These are phyloP conservation scores for Ceratocystis smalleyi DNA, from an alignment of 2,329 filamentous ascomycete genomes.

Conservation along the genomic window DNA sequence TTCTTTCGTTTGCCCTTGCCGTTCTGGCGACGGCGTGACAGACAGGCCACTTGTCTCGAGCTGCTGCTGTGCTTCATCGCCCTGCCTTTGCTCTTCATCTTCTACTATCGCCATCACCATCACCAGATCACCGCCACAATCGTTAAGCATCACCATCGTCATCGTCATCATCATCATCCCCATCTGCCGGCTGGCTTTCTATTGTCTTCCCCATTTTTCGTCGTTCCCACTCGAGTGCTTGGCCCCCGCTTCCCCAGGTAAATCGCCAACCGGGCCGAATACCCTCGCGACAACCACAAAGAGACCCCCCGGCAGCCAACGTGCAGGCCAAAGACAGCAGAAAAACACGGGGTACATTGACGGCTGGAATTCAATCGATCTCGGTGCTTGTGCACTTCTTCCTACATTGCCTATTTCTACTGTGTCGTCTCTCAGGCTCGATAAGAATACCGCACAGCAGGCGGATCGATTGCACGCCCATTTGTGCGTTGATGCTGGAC, in stretches of 20 bases:
- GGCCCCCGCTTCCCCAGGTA: conserved; percentile 15
- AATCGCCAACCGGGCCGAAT: conserved; percentile 14
- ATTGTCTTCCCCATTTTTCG: neutral
- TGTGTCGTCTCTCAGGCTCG: too few species aligned
- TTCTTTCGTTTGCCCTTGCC: neutral
- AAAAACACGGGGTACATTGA: conserved; percentile 11
- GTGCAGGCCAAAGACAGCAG: neutral
- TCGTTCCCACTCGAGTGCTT: neutral
- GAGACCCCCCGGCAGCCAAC: neutral
- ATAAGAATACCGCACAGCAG: too few species aligned
- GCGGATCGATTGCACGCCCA: too few species aligned
- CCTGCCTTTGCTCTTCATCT: neutral
- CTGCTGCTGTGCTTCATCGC: neutral
- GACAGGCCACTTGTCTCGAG: neutral
- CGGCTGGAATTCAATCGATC: neutral
- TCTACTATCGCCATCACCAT: neutral
- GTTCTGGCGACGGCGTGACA: neutral
- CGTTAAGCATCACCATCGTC: neutral
- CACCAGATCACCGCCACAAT: neutral
- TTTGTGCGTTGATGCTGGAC: too few species aligned
- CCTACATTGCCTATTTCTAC: neutral
- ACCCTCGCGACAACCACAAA: conserved; percentile 7
- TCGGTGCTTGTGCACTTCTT: neutral
- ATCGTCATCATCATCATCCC: neutral
- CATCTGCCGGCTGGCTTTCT: neutral